These are phyloP conservation scores for Tricholoma bakamatsutake DNA, from an alignment of 768 basidiomycete species.

Conservation along the genomic window DNA sequence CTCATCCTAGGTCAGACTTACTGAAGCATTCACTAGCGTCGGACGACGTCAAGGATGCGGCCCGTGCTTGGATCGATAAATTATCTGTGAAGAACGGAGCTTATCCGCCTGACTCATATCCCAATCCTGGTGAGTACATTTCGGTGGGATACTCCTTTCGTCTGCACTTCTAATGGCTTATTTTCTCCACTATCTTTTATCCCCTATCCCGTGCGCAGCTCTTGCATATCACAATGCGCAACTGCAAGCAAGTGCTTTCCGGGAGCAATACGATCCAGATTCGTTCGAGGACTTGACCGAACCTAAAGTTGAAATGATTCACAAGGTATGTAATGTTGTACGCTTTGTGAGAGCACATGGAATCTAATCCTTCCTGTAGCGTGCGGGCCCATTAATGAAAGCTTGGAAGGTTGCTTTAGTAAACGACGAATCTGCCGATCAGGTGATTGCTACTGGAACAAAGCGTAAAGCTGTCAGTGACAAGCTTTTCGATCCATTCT, in stretches of 20 bases:
- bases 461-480: slow-evolving; percentile 71
- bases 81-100: slow-evolving; percentile 69
- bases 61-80: slow-evolving; percentile 72
- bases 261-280: slow-evolving; percentile 77
- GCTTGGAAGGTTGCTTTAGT: slow-evolving; percentile 64
- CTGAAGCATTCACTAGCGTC: slow-evolving; percentile 41
- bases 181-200: slow-evolving; percentile 4
- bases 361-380: slow-evolving; percentile 29
- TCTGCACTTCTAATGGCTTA: neutral
- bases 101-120: slow-evolving; percentile 87
- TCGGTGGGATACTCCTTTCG: slow-evolving; percentile 1
- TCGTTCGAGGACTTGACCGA: slow-evolving; percentile 77
- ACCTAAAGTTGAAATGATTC: slow-evolving; percentile 73
- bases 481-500: slow-evolving; percentile 3
- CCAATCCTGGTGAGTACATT: slow-evolving; percentile 73
- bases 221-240: slow-evolving; percentile 87
- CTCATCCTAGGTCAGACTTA: neutral
- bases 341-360: slow-evolving; percentile 26
- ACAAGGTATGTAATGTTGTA: slow-evolving; percentile 48
- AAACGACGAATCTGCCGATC: slow-evolving; percentile 58
- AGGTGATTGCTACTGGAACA: slow-evolving; percentile 39
- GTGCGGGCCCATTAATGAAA: slow-evolving; percentile 61
- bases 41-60: slow-evolving; percentile 59
- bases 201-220: slow-evolving; percentile 34
- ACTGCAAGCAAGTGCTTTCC: slow-evolving; percentile 88